Percentiles rank a stretch among this genome's conserved stretches.
These are phyloP conservation scores for Penicillium bovifimosum DNA, from an alignment of 495 filamentous ascomycete species.

Conservation along the genomic window DNA sequence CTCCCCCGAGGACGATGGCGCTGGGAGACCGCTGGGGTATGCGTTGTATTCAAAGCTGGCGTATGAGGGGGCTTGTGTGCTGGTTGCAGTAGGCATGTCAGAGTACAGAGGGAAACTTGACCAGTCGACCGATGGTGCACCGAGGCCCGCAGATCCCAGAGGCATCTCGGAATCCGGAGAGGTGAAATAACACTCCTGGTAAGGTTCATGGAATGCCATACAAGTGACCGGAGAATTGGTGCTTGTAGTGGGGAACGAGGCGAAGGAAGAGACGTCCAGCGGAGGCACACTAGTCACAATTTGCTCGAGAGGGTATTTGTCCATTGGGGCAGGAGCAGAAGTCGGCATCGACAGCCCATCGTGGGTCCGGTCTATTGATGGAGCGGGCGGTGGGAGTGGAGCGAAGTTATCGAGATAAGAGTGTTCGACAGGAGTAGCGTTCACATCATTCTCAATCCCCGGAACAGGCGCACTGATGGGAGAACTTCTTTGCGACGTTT, in stretches of 20 bases:
- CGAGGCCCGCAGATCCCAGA: constrained; percentile 60
- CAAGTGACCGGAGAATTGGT: constrained; percentile 36
- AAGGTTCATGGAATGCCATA: constrained; percentile 41
- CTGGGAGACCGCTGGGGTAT: constrained; percentile 40
- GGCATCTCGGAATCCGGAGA: constrained; percentile 60
- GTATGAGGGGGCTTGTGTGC: constrained; percentile 66
- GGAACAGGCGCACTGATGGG: constrained; percentile 53
- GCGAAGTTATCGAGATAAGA: constrained; percentile 52
- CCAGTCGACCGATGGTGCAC: constrained; percentile 66
- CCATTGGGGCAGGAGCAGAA: constrained; percentile 26
- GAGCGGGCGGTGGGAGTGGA: constrained; percentile 35
- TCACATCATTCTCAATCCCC: constrained; percentile 49
- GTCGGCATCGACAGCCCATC: constrained; percentile 18
- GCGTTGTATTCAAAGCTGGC: constrained; percentile 60
- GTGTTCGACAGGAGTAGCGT: constrained; percentile 58
- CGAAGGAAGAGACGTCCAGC: constrained; percentile 34
- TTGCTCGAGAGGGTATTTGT: constrained; percentile 33
- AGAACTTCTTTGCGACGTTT: constrained; percentile 62
- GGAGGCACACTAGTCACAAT: constrained; percentile 36
- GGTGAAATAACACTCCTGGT: constrained; percentile 37
- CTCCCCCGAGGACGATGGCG: constrained; percentile 69
- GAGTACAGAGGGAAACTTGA: constrained; percentile 62
- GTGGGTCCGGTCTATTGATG: constrained; percentile 35
- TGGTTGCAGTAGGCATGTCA: constrained; percentile 55
- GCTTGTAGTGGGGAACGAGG: constrained; percentile 31